Percentiles rank a stretch among this genome's conserved stretches.
phyloP scores from a whole-genome alignment of 2,329 filamentous ascomycete genomes.

The Penicillium thymicola region DNA sequence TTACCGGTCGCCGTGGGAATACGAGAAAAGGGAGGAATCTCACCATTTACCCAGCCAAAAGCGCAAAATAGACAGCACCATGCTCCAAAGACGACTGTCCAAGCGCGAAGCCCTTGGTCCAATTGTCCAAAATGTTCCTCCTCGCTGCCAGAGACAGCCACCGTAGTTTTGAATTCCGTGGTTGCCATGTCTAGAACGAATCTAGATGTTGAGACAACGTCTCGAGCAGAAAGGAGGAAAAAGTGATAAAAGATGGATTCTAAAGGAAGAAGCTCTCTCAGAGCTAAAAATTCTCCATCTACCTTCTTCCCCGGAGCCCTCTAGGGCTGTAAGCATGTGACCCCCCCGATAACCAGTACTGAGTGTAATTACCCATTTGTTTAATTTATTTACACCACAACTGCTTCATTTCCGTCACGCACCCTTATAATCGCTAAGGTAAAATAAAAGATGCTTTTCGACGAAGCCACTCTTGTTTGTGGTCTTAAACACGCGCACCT shows the following conservation, averaged over 20 bases:
- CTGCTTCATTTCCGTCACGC: no score
- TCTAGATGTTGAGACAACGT: not conserved
- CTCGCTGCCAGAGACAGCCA: not conserved
- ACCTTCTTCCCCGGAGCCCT: no score
- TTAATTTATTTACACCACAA: no score
- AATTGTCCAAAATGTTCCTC: not conserved
- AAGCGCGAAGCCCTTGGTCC: slow-evolving; percentile 40
- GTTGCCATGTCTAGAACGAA: not conserved
- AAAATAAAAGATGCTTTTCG: no score
- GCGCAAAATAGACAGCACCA: slow-evolving; percentile 45
- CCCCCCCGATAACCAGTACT: not conserved
- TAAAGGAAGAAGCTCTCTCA: not conserved
- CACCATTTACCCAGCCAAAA: slow-evolving; percentile 48
- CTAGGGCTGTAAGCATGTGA: not conserved
- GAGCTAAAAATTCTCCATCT: not conserved
- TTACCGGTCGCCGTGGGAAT: not conserved
- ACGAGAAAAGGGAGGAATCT: slow-evolving; percentile 7
- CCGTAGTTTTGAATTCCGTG: not conserved
- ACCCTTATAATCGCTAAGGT: no score
- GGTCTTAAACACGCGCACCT: no score
- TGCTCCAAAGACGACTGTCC: slow-evolving; percentile 53
- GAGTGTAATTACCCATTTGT: no score
- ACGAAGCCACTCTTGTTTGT: no score
- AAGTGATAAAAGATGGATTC: not conserved
- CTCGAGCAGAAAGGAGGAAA: not conserved